Evolutionary conservation across 257 asterid genomes (phyloP).

Genomic region (Solanum pinnatisectum): DNA sequence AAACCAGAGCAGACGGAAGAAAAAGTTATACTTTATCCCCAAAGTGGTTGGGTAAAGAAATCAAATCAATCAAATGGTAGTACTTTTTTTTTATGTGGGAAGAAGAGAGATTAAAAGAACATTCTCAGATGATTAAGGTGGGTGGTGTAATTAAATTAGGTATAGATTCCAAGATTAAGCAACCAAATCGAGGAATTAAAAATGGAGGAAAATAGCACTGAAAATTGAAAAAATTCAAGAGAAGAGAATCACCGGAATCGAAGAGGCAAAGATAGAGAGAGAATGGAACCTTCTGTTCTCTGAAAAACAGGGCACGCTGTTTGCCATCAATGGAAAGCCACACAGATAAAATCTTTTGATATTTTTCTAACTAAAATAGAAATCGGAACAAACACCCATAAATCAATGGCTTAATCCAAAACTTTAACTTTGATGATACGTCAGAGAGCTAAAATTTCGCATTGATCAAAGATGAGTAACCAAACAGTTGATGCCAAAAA

Average conservation of each 20-base stretch:
- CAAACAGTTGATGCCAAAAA: neutral
- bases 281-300: neutral
- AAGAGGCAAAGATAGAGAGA: neutral
- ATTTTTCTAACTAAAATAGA: neutral
- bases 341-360: neutral
- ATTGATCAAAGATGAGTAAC: neutral
- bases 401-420: neutral
- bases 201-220: constrained; percentile 9
- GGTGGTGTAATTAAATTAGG: constrained; percentile 17
- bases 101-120: constrained; percentile 26
- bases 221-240: neutral
- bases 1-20: neutral
- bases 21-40: neutral
- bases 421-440: neutral
- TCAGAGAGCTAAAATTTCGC: neutral
- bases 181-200: constrained; percentile 1
- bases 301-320: constrained; percentile 18
- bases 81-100: neutral
- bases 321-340: neutral
- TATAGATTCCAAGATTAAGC: constrained; percentile 26
- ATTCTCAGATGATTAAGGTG: constrained; percentile 45
- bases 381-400: neutral
- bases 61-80: neutral
- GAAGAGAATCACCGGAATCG: constrained; percentile 10
- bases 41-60: neutral